Evolutionary conservation across 2,329 filamentous ascomycete genomes (phyloP), one percentile per base, ranked within the genome.

Genomic region (Diplodia corticola): DNA sequence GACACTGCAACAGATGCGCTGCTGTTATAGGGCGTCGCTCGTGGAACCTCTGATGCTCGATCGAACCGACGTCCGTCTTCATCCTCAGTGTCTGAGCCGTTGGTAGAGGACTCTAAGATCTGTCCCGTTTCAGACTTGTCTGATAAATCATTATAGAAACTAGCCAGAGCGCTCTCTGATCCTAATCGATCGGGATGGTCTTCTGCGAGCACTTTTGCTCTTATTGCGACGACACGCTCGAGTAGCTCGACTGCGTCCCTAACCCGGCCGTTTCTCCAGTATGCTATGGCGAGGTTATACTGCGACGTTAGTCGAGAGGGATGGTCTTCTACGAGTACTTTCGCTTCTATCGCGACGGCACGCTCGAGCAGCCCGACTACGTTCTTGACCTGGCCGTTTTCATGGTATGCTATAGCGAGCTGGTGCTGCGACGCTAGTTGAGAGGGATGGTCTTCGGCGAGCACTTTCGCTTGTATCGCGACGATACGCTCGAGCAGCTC

Each of bases 401-500:
- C 60, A 61, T n/a, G 30, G 57, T 68, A 68, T 66, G 51, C 53
- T 30, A 7, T 0, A 9, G 67, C 67, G 46, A 68, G 67, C 0
- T 0, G 15, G 26, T 63, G 24, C 40, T 50, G 59, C 15, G 59
- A 35, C 20, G 20, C 12, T 53, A 53, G 2, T 53, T n/a, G 50
- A 33, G 1, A 0, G 15, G 50, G 50, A 53, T 53, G 28, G 50
- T 53, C 50, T 53, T 53, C 67, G 53, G 3, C 33, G 30, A 68
- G 66, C 49, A 65, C 66, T 64, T 59, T n/a, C 59, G 12, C 17
- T 9, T 37, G 5, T 26, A 67, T 64, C 46, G 51, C 44, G n/a
- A 68, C 67, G 28, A 68, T 9, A 61, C 20, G 48, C 65, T 68
- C 67, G 22, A 68, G 66, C 10, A 68, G 65, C 66, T 53, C n/a